These are phyloP conservation scores for Canavalia gladiata DNA, from an alignment of 306 rosid genomes.

Conservation along the genomic window DNA sequence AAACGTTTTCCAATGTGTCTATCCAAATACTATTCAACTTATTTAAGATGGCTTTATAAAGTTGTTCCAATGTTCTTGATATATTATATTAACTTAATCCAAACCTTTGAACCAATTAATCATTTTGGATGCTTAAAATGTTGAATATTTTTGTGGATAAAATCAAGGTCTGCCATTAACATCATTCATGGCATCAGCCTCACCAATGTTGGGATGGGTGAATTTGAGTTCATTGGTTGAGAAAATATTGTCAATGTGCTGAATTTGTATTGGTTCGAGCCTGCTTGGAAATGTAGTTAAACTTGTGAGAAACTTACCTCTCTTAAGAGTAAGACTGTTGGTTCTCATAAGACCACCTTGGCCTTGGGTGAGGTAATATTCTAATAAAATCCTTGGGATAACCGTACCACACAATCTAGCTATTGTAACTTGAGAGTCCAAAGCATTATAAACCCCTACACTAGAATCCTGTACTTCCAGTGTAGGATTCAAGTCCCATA, in stretches of 20 bases:
- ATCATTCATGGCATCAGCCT: not conserved
- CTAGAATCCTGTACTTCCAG: too few relatives aligned
- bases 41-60: not conserved
- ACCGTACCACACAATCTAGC: too few relatives aligned
- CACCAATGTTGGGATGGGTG: not conserved
- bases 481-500: too few relatives aligned
- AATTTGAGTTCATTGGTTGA: not conserved
- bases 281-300: not conserved
- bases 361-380: not conserved
- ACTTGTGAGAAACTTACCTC: not conserved
- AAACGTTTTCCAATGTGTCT: not conserved
- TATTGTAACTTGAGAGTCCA: too few relatives aligned
- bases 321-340: not conserved
- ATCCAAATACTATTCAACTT: not conserved
- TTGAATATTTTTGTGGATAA: not conserved
- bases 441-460: too few relatives aligned
- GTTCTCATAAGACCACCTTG: not conserved
- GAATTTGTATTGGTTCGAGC: not conserved
- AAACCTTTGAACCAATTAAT: not conserved
- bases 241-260: not conserved
- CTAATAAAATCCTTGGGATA: too few relatives aligned
- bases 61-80: not conserved
- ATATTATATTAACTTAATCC: not conserved
- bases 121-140: slow-evolving; percentile 7
- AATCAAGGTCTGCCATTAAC: not conserved